Conservation (phyloP, 768 basidiomycete species). For the Suillus paluster region DNA sequence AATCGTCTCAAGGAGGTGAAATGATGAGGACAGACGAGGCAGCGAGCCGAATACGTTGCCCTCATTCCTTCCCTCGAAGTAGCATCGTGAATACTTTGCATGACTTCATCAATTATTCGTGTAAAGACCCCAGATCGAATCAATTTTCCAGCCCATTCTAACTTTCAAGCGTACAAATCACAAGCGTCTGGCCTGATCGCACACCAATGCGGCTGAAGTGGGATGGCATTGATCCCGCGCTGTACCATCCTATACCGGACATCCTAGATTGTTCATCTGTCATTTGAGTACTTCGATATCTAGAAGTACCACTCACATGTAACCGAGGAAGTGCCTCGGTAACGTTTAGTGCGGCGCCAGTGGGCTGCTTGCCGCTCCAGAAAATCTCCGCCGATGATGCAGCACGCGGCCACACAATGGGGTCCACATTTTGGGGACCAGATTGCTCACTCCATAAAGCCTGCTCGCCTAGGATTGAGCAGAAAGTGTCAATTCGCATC, state of each 20-base stretch:
- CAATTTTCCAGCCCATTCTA: no score
- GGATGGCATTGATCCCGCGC: conserved; percentile 61
- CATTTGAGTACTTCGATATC: conserved; percentile 23
- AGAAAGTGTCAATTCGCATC: neutral
- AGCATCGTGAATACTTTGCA: no score
- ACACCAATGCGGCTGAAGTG: conserved; percentile 76
- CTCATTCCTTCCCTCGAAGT: no score
- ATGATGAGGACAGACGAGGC: no score
- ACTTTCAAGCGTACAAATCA: conserved; percentile 46
- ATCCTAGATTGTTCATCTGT: conserved; percentile 1
- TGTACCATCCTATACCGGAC: conserved; percentile 62
- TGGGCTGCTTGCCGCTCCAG: no score
- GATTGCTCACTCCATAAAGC: conserved; percentile 79
- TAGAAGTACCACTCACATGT: conserved; percentile 41
- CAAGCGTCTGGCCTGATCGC: conserved; percentile 64
- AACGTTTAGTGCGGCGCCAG: no score
- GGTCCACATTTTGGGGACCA: conserved; percentile 67
- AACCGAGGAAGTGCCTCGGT: conserved; percentile 66
- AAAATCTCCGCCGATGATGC: no score
- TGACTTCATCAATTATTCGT: no score
- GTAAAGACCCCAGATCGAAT: no score
- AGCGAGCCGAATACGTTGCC: no score
- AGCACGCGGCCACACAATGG: conserved; percentile 76
- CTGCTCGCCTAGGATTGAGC: conserved; percentile 60
- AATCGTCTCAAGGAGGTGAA: no score